Evolutionary conservation across 176 grass and related monocot genomes (phyloP).

Genomic region (Oryza coarctata): DNA sequence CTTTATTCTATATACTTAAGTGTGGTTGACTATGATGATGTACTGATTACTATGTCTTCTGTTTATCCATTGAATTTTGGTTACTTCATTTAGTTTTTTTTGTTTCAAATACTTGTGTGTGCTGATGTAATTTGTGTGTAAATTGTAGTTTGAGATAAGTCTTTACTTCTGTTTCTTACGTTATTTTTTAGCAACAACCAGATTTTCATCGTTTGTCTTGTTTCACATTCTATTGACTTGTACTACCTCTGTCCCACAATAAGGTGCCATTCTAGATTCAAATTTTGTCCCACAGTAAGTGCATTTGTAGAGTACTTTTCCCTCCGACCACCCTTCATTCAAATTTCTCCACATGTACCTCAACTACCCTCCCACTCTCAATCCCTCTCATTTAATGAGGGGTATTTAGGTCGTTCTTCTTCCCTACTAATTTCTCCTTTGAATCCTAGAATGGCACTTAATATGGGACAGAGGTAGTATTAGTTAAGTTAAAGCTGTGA

Average conservation of each 20-base stretch:
- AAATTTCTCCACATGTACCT: too few relatives aligned
- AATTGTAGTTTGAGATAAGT: neutral
- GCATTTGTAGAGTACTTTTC: too few relatives aligned
- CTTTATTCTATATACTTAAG: neutral
- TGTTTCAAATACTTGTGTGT: neutral
- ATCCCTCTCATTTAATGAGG: too few relatives aligned
- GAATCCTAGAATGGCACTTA: too few relatives aligned
- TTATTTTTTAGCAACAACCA: neutral
- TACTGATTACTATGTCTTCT: neutral
- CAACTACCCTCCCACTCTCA: too few relatives aligned
- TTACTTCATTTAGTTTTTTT: neutral
- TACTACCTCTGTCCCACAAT: too few relatives aligned
- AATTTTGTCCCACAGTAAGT: too few relatives aligned
- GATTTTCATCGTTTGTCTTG: neutral
- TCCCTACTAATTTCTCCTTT: too few relatives aligned
- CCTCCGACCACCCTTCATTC: too few relatives aligned
- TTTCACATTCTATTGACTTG: neutral
- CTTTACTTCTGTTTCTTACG: neutral
- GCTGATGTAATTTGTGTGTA: neutral
- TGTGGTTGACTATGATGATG: neutral
- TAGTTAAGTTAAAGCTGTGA: slow-evolving; percentile 1
- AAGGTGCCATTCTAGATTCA: too few relatives aligned
- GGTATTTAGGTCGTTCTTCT: too few relatives aligned
- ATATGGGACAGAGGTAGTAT: too few relatives aligned
- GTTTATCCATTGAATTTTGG: neutral